Evolutionary conservation across 768 basidiomycete genomes (phyloP), one percentile per base, ranked within the genome.

Genomic region (Amanita pallidorosea): DNA sequence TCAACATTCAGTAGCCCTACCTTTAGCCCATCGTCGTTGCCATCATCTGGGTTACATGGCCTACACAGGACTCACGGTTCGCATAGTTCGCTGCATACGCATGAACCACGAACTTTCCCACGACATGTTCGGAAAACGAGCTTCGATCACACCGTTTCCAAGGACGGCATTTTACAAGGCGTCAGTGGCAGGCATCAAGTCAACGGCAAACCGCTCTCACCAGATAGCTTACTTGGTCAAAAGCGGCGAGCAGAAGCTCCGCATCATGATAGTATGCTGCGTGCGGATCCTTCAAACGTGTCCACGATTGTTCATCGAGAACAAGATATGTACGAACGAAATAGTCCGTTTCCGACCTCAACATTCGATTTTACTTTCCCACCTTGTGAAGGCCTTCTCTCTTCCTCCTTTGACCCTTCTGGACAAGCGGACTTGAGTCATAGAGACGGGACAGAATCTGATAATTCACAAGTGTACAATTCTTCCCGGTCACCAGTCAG

Each of bases 91-190:
- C n/a, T n/a, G 31, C 53, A 63, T 45, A 55, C 63, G 17, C 63
- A 65, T 51, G 65, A 67, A 54, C 73, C 73, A 56, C 80, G 75
- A 55, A 66, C 74, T 27, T 88, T 92, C 62, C 88, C 92, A 47
- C 79, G 85, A 53, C 85, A 87, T 65, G 88, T 91, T 53, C 80
- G 92, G 54, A 96, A 96, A 73, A 90, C 92, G 42, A 92, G 89
- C 66, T 95, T 93, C 64, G 92, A 96, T 65, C 92, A 93, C 66
- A 93, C 92, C 3, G 83, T 94, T 36, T 75, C 77, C 34, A 79
- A 77, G 56, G 81, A 84, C 54, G 79, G 75, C 34, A 74, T 83
- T 49, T 69, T 80, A 53, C 60, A 70, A 27, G 78, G 76, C 37
- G 65, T 79, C 45, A 75, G 75, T 57, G 83, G 84, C 51, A 74